phyloP scores from a whole-genome alignment of 805 yeast species.

The Candida easanensis region DNA sequence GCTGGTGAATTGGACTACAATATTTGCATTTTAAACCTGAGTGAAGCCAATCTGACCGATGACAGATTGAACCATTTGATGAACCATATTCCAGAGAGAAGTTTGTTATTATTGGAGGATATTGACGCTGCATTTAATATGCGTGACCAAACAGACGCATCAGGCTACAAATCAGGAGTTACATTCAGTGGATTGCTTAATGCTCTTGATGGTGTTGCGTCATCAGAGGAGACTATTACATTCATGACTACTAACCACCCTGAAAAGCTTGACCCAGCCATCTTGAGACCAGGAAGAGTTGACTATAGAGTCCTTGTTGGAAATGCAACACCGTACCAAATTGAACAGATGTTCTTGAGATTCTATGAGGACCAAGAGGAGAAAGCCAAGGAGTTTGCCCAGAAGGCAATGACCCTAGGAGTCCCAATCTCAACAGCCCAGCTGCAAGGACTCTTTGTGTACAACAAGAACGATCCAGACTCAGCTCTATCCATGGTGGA shows the following conservation, averaged over 20 bases:
- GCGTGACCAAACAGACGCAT: slow-evolving; percentile 71
- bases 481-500: slow-evolving; percentile 67
- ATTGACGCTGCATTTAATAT: slow-evolving; percentile 93
- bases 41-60: slow-evolving; percentile 90
- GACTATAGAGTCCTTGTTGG: slow-evolving; percentile 81
- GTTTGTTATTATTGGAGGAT: slow-evolving; percentile 83
- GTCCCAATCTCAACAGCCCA: slow-evolving; percentile 85
- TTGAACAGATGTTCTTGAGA: slow-evolving; percentile 77
- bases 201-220: slow-evolving; percentile 95
- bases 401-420: slow-evolving; percentile 40
- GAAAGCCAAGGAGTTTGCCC: slow-evolving; percentile 47
- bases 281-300: slow-evolving; percentile 91
- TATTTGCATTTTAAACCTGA: slow-evolving; percentile 86
- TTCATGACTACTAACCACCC: slow-evolving; percentile 99
- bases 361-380: slow-evolving; percentile 69
- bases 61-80: slow-evolving; percentile 91
- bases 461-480: slow-evolving; percentile 79
- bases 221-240: slow-evolving; percentile 93
- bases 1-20: slow-evolving; percentile 97
- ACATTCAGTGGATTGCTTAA: slow-evolving; percentile 93
- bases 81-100: slow-evolving; percentile 93
- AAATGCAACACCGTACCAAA: slow-evolving; percentile 84
- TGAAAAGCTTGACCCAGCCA: slow-evolving; percentile 87
- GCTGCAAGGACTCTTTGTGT: slow-evolving; percentile 91
- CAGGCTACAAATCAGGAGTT: slow-evolving; percentile 82